Evolutionary conservation across 805 yeast genomes (phyloP).

Genomic region (Yarrowia sp.): DNA sequence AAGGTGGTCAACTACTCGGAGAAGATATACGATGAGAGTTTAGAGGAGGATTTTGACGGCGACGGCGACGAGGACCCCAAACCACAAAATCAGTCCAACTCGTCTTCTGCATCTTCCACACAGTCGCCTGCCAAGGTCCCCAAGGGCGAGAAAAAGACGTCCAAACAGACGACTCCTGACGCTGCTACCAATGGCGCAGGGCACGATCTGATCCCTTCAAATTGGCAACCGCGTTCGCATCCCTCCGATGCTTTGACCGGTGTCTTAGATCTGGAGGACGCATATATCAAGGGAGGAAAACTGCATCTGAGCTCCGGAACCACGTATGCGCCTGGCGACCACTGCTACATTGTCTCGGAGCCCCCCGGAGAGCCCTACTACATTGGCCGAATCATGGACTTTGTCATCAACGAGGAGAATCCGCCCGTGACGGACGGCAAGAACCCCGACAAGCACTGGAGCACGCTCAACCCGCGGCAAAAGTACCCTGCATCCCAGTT

Average conservation of each 20-base stretch:
- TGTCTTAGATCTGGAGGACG: background rate
- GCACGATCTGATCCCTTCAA: background rate
- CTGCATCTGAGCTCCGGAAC: conserved; percentile 12
- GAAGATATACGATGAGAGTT: conserved; percentile 8
- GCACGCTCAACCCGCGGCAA: conserved; percentile 28
- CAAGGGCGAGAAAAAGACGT: conserved; percentile 1
- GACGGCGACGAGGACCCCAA: conserved; percentile 1
- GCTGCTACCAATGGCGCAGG: background rate
- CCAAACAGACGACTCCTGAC: conserved; percentile 6
- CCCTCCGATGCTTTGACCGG: conserved; percentile 12
- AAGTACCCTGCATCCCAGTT: conserved; percentile 52
- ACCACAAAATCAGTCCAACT: background rate
- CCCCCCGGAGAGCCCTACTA: conserved; percentile 95
- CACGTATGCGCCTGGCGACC: conserved; percentile 44
- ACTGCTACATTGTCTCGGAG: conserved; percentile 79
- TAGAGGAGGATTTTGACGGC: conserved; percentile 10
- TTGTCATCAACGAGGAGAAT: conserved; percentile 45
- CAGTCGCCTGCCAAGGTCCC: conserved; percentile 4
- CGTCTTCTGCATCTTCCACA: conserved; percentile 5
- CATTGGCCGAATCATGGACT: conserved; percentile 79
- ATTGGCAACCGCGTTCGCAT: conserved; percentile 17
- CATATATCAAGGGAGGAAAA: conserved; percentile 3
- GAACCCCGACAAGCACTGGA: conserved; percentile 1
- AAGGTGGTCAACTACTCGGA: conserved; percentile 26
- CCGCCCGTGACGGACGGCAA: conserved; percentile 15